Evolutionary conservation across 163 green algal genomes (phyloP).

Genomic region (Prototheca cutis): DNA sequence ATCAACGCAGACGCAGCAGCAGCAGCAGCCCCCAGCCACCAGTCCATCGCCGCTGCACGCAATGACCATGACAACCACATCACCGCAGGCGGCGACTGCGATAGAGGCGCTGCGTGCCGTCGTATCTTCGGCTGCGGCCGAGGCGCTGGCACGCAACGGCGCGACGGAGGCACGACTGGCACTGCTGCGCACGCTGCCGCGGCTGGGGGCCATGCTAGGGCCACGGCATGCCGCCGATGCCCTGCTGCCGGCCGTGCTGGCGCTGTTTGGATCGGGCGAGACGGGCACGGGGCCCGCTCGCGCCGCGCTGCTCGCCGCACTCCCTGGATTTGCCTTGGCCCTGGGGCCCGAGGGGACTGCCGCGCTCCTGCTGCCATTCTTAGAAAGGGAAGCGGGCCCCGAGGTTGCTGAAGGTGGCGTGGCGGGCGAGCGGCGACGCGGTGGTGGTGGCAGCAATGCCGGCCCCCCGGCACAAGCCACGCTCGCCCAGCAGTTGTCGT

Average conservation of each 20-base stretch:
- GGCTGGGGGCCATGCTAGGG: constrained; percentile 39
- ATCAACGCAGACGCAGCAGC: no score
- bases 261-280: constrained; percentile 50
- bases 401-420: not conserved
- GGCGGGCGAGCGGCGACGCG: not conserved
- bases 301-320: constrained; percentile 57
- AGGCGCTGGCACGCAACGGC: constrained; percentile 35
- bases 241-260: constrained; percentile 86
- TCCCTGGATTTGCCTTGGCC: constrained; percentile 44
- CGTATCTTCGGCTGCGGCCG: not conserved
- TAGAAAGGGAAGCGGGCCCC: constrained; percentile 66
- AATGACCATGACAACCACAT: no score
- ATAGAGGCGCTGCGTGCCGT: not conserved
- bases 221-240: constrained; percentile 65
- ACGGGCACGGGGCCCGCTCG: constrained; percentile 8
- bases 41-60: no score
- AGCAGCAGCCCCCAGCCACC: no score
- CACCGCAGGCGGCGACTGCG: constrained; percentile 4
- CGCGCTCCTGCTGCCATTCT: constrained; percentile 81
- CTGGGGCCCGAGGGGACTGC: constrained; percentile 58
- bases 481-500: no score
- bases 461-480: no score
- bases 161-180: constrained; percentile 45
- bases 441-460: no score
- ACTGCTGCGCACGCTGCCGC: constrained; percentile 50